Percentiles rank a stretch among this genome's conserved stretches.
Evolutionary conservation across 2,329 filamentous ascomycete genomes (phyloP).

Genomic region (Aphanoascus verrucosus): DNA sequence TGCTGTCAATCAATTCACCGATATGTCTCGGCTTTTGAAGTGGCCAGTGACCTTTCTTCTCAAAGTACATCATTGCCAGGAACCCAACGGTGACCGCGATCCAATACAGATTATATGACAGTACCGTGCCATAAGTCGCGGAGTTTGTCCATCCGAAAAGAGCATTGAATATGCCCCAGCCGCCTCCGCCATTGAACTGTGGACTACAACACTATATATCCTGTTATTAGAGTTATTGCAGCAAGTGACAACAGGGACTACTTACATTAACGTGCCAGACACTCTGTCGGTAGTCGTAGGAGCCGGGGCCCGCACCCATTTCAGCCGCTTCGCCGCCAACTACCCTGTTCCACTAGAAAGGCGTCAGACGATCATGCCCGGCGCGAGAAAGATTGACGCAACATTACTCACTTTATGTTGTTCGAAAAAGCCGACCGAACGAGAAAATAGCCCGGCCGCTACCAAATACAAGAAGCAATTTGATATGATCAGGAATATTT

Average conservation of each 20-base stretch:
- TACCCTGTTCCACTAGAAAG: constrained; percentile 10
- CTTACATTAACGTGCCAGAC: constrained; percentile 14
- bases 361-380: background rate
- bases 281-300: constrained; percentile 11
- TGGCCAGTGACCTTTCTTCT: constrained; percentile 17
- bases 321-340: constrained; percentile 12
- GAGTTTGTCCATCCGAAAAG: constrained; percentile 82
- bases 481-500: constrained; percentile 13
- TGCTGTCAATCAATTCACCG: background rate
- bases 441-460: constrained; percentile 8
- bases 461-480: constrained; percentile 13
- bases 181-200: constrained; percentile 58
- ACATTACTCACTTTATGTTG: constrained; percentile 6
- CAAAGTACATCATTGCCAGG: constrained; percentile 37
- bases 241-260: background rate
- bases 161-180: constrained; percentile 81
- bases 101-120: constrained; percentile 86
- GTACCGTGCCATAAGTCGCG: constrained; percentile 75
- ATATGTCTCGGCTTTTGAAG: constrained; percentile 7
- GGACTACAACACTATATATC: constrained; percentile 61
- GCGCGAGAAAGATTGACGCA: background rate
- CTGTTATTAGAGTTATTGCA: background rate
- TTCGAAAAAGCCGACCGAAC: constrained; percentile 11
- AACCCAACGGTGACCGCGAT: constrained; percentile 57
- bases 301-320: constrained; percentile 7